A percentile compares a stretch with the other conserved stretches of the same genome.
Evolutionary conservation across 2,329 filamentous ascomycete genomes (phyloP).

Genomic region (Sporothrix globosa): DNA sequence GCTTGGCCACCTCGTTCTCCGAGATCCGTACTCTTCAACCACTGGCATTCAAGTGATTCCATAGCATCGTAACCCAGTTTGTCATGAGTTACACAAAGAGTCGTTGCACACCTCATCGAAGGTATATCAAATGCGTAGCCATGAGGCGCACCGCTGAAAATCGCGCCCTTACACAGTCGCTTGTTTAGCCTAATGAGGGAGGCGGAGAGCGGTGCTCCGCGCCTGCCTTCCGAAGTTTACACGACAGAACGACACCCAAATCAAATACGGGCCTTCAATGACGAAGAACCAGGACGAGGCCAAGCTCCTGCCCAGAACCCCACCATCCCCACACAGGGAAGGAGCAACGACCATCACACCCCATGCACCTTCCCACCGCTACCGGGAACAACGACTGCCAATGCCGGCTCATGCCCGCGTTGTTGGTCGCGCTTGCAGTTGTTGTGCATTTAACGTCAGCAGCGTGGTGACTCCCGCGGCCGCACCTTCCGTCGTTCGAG

Average conservation of each 20-base stretch:
- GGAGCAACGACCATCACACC: background rate
- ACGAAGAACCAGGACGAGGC: background rate
- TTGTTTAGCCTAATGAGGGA: slow-evolving; percentile 13
- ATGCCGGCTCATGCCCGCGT: background rate
- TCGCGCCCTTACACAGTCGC: background rate
- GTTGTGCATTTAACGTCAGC: background rate
- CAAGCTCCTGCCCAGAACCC: slow-evolving; percentile 17
- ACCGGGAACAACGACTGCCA: background rate
- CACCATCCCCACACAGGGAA: slow-evolving; percentile 19
- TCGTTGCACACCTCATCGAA: no score
- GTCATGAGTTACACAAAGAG: no score
- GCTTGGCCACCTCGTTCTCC: no score
- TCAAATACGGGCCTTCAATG: background rate
- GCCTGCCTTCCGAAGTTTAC: slow-evolving; percentile 20
- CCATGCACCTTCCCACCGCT: slow-evolving; percentile 5
- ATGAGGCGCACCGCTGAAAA: background rate
- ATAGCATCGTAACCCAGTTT: no score
- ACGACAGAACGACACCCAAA: background rate
- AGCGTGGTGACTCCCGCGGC: background rate
- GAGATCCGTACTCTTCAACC: no score
- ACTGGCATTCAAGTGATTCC: no score
- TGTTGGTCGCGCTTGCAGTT: background rate
- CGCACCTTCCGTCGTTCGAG: slow-evolving; percentile 7
- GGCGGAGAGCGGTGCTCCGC: slow-evolving; percentile 28
- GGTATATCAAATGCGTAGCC: background rate